Evolutionary conservation across 352 stramenopile genomes (phyloP).

Genomic region (Pythium biforme): DNA sequence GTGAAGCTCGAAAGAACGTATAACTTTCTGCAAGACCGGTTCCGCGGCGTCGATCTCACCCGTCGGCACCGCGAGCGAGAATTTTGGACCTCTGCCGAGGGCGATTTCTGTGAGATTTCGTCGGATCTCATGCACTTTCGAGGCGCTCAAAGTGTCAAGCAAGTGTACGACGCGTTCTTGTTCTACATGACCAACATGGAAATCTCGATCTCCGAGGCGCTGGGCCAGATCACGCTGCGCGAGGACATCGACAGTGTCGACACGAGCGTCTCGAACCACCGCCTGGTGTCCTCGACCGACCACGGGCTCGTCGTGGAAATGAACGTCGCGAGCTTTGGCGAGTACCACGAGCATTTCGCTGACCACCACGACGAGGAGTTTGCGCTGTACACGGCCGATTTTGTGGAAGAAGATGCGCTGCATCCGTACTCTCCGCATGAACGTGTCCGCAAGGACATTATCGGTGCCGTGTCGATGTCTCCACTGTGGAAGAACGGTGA

Average conservation of each 20-base stretch:
- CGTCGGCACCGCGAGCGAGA: background rate
- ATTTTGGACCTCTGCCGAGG: background rate
- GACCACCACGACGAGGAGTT: background rate
- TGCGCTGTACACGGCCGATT: background rate
- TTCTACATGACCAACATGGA: slow-evolving; percentile 51
- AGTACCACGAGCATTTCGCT: background rate
- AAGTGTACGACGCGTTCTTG: slow-evolving; percentile 47
- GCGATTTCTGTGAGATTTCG: background rate
- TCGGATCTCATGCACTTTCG: background rate
- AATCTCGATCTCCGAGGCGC: slow-evolving; percentile 49
- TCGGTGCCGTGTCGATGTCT: background rate
- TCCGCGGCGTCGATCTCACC: background rate
- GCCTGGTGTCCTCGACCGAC: slow-evolving; percentile 34
- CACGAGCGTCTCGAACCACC: slow-evolving; percentile 35
- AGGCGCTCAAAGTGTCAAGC: slow-evolving; percentile 31
- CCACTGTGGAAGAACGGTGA: background rate
- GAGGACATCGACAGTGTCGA: slow-evolving; percentile 47
- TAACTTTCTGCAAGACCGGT: background rate
- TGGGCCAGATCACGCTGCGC: slow-evolving; percentile 46
- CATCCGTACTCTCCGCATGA: slow-evolving; percentile 3
- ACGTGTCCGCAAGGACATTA: slow-evolving; percentile 8
- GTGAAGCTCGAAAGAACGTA: background rate
- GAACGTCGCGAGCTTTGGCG: background rate
- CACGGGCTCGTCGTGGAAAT: slow-evolving; percentile 18
- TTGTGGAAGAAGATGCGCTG: slow-evolving; percentile 6